These are phyloP conservation scores for Lepidium campestre DNA, from an alignment of 441 rosid species.

Conservation along the genomic window DNA sequence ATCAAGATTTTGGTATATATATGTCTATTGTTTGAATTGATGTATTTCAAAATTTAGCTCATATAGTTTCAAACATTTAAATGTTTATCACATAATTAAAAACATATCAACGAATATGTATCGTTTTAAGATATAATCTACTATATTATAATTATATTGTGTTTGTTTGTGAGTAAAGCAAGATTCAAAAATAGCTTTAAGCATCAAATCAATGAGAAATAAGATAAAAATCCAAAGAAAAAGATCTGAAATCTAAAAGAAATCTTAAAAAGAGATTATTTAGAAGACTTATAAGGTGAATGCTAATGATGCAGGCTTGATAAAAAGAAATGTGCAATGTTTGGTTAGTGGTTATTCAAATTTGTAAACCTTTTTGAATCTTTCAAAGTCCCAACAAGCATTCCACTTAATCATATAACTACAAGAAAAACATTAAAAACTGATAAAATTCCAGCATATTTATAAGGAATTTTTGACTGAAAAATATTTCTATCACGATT, in stretches of 20 bases:
- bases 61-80: neutral
- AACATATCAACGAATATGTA: neutral
- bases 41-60: neutral
- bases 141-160: neutral
- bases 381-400: constrained; percentile 5
- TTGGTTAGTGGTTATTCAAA: constrained; percentile 10
- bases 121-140: neutral
- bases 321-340: constrained; percentile 14
- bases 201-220: constrained; percentile 18
- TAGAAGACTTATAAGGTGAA: constrained; percentile 21
- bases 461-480: too few species aligned
- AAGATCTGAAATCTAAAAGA: constrained; percentile 23
- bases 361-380: constrained; percentile 5
- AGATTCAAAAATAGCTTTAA: constrained; percentile 22
- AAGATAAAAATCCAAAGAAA: constrained; percentile 23
- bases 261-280: constrained; percentile 17
- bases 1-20: neutral
- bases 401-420: constrained; percentile 1
- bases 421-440: too few species aligned
- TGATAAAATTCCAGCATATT: too few species aligned
- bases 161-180: constrained; percentile 14
- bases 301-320: constrained; percentile 24
- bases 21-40: neutral
- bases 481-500: too few species aligned
- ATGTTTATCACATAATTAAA: neutral